Base-by-base conservation (phyloP, 2,329 filamentous ascomycete species). In the Trichoderma aggressivum region DNA sequence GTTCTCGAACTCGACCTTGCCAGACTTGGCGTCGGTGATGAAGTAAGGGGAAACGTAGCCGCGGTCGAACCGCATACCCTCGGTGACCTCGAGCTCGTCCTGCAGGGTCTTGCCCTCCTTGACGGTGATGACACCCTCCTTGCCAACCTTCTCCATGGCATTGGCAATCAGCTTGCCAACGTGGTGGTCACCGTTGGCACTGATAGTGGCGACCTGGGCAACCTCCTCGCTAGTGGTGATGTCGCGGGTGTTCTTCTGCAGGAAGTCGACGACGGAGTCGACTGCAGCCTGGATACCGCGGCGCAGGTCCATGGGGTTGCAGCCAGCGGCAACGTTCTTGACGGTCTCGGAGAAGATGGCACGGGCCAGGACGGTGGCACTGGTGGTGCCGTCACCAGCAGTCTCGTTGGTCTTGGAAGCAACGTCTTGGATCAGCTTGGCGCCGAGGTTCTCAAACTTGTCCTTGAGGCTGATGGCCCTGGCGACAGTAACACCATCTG, bases 1-100 rank as follows among this genome's bases (percentile, higher is more conserved):
- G 90, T 99, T 98, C 91, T 99, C 96, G 77, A 99, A 99, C 86
- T 99, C 96, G 71, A 98, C 94, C 91, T 99, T 99, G 84, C 97
- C 94, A 72, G 94, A 84, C 91, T 99, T 99, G 89, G 94, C 86
- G 80, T 99, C 96, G 86, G 96, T 99, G 87, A 99, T 99, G 89
- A 99, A 99, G 91, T 99, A 99, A 77, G 96, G 94, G 30, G 96
- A 99, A 81, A 97, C 95, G 84, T 92, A 99, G 74, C 96, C 96
- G 80, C 96, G 95, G 89, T 99, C 96, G 86, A 99, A 99, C 84
- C 96, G 94, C 96, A 99, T 99, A 82, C 96, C 96, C 91, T 99
- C 96, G 72, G 96, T 99, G 74, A 99, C 91, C 86, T 99, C 96
- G 70, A 99, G 92, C 90, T 99, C 96, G 78, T 99, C 96, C 79